Evolutionary conservation across 2,329 filamentous ascomycete species (phyloP), one percentile per base, ranked within the genome.

Genomic region (Aciculosporium take): DNA sequence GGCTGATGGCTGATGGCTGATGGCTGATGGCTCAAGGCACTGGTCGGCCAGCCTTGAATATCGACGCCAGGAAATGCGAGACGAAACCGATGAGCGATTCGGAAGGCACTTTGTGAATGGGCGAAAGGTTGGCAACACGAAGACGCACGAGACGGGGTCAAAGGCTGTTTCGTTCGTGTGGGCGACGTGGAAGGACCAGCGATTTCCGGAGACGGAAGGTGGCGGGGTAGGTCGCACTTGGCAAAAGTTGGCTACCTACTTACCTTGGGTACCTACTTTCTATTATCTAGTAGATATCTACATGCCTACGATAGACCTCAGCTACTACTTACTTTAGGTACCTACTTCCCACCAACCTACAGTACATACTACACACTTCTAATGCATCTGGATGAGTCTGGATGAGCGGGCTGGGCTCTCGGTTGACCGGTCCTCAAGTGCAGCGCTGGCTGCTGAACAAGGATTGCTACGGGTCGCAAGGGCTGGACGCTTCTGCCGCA

Each of bases 181-280:
- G 31, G 41, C 15, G 32, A 37, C 27, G 37, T 33, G 32, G 39
- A 35, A 45, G 37, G 34, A 37, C 31, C 40, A 42, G 37, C 43
- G 37, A 33, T 45, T 45, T 45, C 43, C 43, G 43, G 43, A 45
- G 40, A 43, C 40, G 43, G 43, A 43, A 40, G 43, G 40, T 45
- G 43, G 43, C 43, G 43, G 43, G 40, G 43, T 42, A 41, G 30
- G 39, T 41, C 35, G 35, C 31, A 35, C 31, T n/a, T 40, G 39
- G 15, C 24, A 15, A 32, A 31, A 40, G 32, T 34, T 35, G 39
- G 21, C 10, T 32, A 33, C 8, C 8, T 33, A 20, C 9, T n/a
- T 20, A 33, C 31, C 2, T 27, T 27, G 9, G 25, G 9, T 27
- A 18, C 15, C 18, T 17, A 18, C n/a, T n/a, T n/a, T n/a, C n/a